A percentile compares a stretch with the other conserved stretches of the same genome.
These are phyloP conservation scores for Pueraria montana DNA, from an alignment of 306 rosid species.

Conservation along the genomic window DNA sequence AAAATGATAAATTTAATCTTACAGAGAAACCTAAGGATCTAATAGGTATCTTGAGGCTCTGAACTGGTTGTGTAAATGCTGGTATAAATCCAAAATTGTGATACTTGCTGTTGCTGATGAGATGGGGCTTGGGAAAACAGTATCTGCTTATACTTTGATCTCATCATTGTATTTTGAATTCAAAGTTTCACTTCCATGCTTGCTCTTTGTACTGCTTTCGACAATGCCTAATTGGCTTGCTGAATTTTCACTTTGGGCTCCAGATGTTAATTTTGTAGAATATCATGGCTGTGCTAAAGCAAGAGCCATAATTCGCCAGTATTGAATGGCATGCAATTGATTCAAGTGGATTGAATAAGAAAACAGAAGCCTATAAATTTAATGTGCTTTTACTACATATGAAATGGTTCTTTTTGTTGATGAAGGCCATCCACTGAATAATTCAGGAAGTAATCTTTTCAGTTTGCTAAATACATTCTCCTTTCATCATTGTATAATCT, in stretches of 20 bases:
- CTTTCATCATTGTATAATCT: conserved; percentile 93
- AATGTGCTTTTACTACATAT: conserved; percentile 96
- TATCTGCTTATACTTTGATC: conserved; percentile 93
- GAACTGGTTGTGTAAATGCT: conserved; percentile 98
- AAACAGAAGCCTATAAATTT: conserved; percentile 83
- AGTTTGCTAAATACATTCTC: conserved; percentile 94
- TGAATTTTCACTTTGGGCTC: conserved; percentile 95
- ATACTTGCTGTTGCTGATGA: conserved; percentile 99
- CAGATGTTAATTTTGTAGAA: conserved; percentile 93
- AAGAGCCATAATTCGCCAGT: conserved; percentile 89
- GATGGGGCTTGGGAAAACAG: conserved; percentile 99
- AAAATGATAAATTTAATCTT: conserved; percentile 74
- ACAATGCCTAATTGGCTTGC: conserved; percentile 99
- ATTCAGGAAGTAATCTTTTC: conserved; percentile 98
- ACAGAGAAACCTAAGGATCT: conserved; percentile 93
- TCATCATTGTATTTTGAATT: conserved; percentile 89
- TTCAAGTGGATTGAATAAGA: conserved; percentile 67
- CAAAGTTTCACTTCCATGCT: conserved; percentile 92
- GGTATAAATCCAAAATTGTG: conserved; percentile 94
- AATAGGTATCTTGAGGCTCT: conserved; percentile 97
- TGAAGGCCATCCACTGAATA: conserved; percentile 97
- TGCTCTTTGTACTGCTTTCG: conserved; percentile 96
- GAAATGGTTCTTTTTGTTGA: conserved; percentile 99
- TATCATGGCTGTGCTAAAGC: conserved; percentile 99
- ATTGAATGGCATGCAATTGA: conserved; percentile 96